Percentiles rank a stretch among this genome's conserved stretches.
phyloP scores from a whole-genome alignment of 2,329 filamentous ascomycete genomes.

The Penicillium sp. region DNA sequence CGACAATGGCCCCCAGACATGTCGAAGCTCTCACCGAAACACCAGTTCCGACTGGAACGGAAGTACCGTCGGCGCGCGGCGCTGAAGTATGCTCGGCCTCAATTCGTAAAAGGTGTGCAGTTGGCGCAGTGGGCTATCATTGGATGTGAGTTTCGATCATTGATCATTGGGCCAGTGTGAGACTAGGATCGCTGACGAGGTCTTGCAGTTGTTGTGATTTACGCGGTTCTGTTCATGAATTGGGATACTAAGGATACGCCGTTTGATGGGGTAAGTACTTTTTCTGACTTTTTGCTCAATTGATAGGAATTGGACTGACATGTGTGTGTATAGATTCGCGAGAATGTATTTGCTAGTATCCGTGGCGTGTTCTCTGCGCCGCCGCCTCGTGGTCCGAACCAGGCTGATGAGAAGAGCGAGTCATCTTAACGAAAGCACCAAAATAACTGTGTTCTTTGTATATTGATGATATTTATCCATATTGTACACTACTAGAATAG shows the following conservation, averaged over 20 bases:
- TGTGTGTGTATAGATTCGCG: conserved; percentile 29
- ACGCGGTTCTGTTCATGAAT: conserved; percentile 46
- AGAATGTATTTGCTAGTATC: conserved; percentile 32
- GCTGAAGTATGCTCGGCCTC: conserved; percentile 59
- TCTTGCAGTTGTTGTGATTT: conserved; percentile 40
- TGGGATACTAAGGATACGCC: conserved; percentile 43
- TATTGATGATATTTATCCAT: not conserved
- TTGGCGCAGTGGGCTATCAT: conserved; percentile 57
- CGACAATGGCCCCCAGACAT: conserved; percentile 66
- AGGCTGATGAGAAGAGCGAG: conserved; percentile 15
- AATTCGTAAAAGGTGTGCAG: conserved; percentile 58
- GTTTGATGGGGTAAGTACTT: conserved; percentile 39
- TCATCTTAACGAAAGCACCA: conserved; percentile 4
- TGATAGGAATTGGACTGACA: not conserved
- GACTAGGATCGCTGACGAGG: conserved; percentile 7
- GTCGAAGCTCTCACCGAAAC: conserved; percentile 59
- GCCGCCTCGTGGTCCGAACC: conserved; percentile 27
- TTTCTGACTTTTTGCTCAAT: not conserved
- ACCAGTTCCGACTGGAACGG: conserved; percentile 67
- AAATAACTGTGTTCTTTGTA: not conserved
- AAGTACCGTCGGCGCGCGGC: conserved; percentile 62
- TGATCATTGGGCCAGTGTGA: not conserved
- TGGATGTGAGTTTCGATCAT: conserved; percentile 43
- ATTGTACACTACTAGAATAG: conserved; percentile 8
- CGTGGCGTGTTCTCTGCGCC: conserved; percentile 34